Conservation (phyloP, 768 basidiomycete genomes). For the Boletales sp. region DNA sequence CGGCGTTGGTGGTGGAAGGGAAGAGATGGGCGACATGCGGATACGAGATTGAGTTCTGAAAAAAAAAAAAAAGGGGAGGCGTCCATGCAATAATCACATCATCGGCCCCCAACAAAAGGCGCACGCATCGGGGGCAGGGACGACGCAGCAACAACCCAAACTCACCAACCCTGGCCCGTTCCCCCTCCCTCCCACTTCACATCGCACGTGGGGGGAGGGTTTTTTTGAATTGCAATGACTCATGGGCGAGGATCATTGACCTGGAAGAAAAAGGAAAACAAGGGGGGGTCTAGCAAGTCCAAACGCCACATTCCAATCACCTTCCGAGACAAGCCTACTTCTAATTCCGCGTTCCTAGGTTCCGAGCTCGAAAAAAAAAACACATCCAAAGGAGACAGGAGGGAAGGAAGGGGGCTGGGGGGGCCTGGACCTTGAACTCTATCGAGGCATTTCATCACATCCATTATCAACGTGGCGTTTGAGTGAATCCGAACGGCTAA, state of each 20-base stretch:
- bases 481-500: constrained; percentile 75
- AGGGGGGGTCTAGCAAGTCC: constrained; percentile 4
- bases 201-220: neutral
- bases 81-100: constrained; percentile 4
- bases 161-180: neutral
- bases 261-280: neutral
- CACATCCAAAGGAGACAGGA: neutral
- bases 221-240: constrained; percentile 10
- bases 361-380: constrained; percentile 7
- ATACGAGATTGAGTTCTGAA: constrained; percentile 1
- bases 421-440: constrained; percentile 10
- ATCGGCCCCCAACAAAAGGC: neutral
- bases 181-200: neutral
- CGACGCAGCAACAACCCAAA: neutral
- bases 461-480: constrained; percentile 83
- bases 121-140: constrained; percentile 1
- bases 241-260: constrained; percentile 14
- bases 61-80: neutral
- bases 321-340: constrained; percentile 8
- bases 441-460: constrained; percentile 60
- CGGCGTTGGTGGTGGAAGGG: neutral
- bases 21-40: constrained; percentile 1
- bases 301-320: constrained; percentile 12
- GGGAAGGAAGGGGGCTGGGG: neutral
- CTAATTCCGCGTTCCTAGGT: constrained; percentile 14